A percentile compares a stretch with the other conserved stretches of the same genome.
Evolutionary conservation across 495 filamentous ascomycete species (phyloP).

Genomic region (Aspergillus sclerotioniger): DNA sequence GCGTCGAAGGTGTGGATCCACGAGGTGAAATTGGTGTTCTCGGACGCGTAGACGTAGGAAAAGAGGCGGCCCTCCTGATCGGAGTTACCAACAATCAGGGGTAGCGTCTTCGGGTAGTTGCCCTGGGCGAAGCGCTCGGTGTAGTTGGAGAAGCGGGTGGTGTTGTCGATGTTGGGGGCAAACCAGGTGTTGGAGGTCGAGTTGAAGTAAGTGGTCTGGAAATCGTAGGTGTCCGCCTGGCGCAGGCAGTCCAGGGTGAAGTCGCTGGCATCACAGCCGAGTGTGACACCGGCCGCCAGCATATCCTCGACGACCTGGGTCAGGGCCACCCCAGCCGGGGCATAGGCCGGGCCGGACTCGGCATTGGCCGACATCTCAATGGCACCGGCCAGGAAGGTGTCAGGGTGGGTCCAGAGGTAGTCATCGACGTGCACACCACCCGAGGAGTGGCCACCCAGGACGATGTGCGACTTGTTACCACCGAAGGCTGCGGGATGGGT

Average conservation of each 20-base stretch:
- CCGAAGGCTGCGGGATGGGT: constrained; percentile 20
- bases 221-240: constrained; percentile 20
- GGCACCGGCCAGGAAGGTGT: constrained; percentile 28
- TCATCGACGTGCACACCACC: constrained; percentile 27
- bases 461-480: constrained; percentile 26
- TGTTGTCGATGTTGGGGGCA: constrained; percentile 21
- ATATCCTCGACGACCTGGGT: constrained; percentile 23
- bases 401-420: constrained; percentile 30
- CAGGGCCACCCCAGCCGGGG: constrained; percentile 22
- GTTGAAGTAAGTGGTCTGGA: constrained; percentile 29
- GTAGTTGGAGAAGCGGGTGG: constrained; percentile 28
- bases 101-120: constrained; percentile 22
- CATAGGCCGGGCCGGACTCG: constrained; percentile 21
- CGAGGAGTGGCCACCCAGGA: constrained; percentile 27
- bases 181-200: constrained; percentile 31
- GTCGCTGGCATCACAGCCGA: constrained; percentile 19
- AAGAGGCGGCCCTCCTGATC: constrained; percentile 27
- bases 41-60: constrained; percentile 20
- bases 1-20: constrained; percentile 29
- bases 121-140: constrained; percentile 20
- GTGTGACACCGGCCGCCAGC: constrained; percentile 20
- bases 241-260: constrained; percentile 28
- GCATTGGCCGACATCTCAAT: constrained; percentile 32
- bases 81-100: constrained; percentile 29
- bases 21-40: constrained; percentile 25